These are phyloP conservation scores for Daldinia childiae DNA, from an alignment of 495 filamentous ascomycete genomes.

Conservation along the genomic window DNA sequence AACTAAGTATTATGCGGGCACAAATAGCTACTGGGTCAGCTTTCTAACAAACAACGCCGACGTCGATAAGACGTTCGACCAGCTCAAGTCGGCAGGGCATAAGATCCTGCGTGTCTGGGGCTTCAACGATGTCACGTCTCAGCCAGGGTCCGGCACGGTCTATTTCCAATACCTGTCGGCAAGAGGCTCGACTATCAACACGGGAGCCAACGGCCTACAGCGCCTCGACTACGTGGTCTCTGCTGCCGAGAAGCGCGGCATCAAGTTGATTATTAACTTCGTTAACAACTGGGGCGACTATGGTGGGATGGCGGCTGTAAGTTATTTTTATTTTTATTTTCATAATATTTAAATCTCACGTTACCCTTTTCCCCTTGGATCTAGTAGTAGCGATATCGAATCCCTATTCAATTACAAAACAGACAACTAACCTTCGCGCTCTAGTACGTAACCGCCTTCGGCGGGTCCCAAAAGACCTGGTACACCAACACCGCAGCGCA, in stretches of 20 bases:
- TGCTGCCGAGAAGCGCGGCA: slow-evolving; percentile 64
- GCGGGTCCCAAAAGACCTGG: slow-evolving; percentile 46
- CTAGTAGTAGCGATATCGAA: not conserved
- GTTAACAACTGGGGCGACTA: slow-evolving; percentile 67
- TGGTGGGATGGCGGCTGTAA: slow-evolving; percentile 51
- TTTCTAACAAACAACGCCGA: slow-evolving; percentile 73
- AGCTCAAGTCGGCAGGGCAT: slow-evolving; percentile 62
- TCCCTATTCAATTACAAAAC: not conserved
- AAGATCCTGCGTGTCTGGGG: slow-evolving; percentile 78
- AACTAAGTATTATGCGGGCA: slow-evolving; percentile 71
- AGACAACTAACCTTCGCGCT: slow-evolving; percentile 10
- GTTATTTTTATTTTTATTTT: slow-evolving; percentile 1
- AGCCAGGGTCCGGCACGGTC: slow-evolving; percentile 58
- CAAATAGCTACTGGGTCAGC: slow-evolving; percentile 78
- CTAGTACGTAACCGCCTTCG: slow-evolving; percentile 68
- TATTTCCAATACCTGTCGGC: slow-evolving; percentile 69
- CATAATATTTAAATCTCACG: not conserved
- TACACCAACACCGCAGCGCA: slow-evolving; percentile 43
- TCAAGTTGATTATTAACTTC: slow-evolving; percentile 66
- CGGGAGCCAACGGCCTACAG: slow-evolving; percentile 70
- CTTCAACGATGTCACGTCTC: slow-evolving; percentile 66
- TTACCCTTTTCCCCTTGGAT: not conserved
- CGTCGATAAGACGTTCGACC: slow-evolving; percentile 66
- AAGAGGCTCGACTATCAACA: slow-evolving; percentile 69
- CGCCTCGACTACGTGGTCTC: slow-evolving; percentile 73